phyloP scores from a whole-genome alignment of 495 filamentous ascomycete genomes.

The Penicillium paradoxum region DNA sequence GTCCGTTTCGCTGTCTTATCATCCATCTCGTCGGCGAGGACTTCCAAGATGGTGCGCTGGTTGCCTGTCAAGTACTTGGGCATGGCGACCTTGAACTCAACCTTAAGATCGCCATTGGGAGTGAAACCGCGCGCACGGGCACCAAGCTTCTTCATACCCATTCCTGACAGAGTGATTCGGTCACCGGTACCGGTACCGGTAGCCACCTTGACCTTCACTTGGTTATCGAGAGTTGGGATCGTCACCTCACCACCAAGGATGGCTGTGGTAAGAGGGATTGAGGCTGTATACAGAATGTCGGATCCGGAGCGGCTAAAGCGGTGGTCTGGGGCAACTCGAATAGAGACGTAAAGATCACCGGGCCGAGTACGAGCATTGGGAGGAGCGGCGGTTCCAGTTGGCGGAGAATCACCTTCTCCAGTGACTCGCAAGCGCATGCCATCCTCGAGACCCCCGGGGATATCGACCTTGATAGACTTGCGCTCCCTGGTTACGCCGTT shows the following conservation, averaged over 20 bases:
- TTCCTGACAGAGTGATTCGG: slow-evolving; percentile 75
- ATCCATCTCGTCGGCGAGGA: slow-evolving; percentile 89
- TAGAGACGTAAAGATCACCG: slow-evolving; percentile 84
- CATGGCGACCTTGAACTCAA: slow-evolving; percentile 94
- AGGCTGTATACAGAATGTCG: slow-evolving; percentile 87
- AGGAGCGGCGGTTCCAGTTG: slow-evolving; percentile 58
- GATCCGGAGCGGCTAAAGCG: slow-evolving; percentile 81
- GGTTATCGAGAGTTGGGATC: slow-evolving; percentile 83
- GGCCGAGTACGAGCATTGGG: slow-evolving; percentile 54
- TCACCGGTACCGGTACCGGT: slow-evolving; percentile 93
- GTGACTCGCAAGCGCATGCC: slow-evolving; percentile 81
- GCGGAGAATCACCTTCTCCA: slow-evolving; percentile 81
- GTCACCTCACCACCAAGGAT: slow-evolving; percentile 83
- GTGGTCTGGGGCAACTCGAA: slow-evolving; percentile 75
- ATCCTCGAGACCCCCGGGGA: slow-evolving; percentile 91
- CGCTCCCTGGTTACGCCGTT: slow-evolving; percentile 72
- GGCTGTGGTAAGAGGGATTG: slow-evolving; percentile 88
- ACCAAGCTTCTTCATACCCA: slow-evolving; percentile 83
- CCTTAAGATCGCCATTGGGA: slow-evolving; percentile 71
- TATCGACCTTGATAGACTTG: slow-evolving; percentile 78
- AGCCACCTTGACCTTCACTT: slow-evolving; percentile 80
- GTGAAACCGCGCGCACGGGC: slow-evolving; percentile 45
- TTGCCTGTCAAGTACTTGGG: slow-evolving; percentile 86
- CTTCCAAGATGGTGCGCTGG: slow-evolving; percentile 86
- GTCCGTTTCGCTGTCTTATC: slow-evolving; percentile 88